These are phyloP conservation scores for Colletotrichum sidae DNA, from an alignment of 2,329 filamentous ascomycete species.

Conservation along the genomic window DNA sequence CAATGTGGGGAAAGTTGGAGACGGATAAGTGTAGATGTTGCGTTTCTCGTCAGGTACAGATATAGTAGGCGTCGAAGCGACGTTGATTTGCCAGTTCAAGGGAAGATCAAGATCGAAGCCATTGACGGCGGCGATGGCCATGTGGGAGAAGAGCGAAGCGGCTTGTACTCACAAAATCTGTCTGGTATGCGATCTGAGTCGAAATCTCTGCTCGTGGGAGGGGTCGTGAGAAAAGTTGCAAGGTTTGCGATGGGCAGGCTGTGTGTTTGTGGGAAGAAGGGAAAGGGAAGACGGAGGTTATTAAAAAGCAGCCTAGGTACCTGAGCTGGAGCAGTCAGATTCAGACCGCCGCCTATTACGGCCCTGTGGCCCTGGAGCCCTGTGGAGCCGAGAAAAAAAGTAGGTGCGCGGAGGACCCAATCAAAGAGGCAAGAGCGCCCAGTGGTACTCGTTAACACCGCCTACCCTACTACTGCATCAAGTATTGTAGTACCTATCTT, in stretches of 20 bases:
- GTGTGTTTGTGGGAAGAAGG: slow-evolving; percentile 37
- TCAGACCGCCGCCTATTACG: slow-evolving; percentile 21
- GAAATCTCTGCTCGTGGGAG: slow-evolving; percentile 33
- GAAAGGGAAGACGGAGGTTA: slow-evolving; percentile 20
- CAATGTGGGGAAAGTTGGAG: slow-evolving; percentile 38
- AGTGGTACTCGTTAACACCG: background rate
- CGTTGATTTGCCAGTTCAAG: background rate
- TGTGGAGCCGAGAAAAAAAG: slow-evolving; percentile 35
- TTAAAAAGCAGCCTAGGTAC: slow-evolving; percentile 27
- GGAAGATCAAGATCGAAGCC: background rate
- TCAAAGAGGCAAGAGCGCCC: slow-evolving; percentile 30
- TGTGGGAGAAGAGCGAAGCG: background rate
- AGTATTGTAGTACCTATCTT: background rate
- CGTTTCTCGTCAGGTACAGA: slow-evolving; percentile 8
- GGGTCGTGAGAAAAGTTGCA: slow-evolving; percentile 23
- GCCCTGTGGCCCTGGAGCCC: background rate
- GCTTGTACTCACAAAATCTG: slow-evolving; percentile 22
- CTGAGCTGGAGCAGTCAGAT: background rate
- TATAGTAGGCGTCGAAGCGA: background rate
- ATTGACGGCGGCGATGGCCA: background rate
- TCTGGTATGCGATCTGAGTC: slow-evolving; percentile 6
- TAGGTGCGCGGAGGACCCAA: slow-evolving; percentile 23
- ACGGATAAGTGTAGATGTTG: slow-evolving; percentile 21
- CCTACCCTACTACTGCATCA: background rate
- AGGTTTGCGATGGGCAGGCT: slow-evolving; percentile 27